These are phyloP conservation scores for Akanthomyces uredinophilus DNA, from an alignment of 2,329 filamentous ascomycete species.

Conservation along the genomic window DNA sequence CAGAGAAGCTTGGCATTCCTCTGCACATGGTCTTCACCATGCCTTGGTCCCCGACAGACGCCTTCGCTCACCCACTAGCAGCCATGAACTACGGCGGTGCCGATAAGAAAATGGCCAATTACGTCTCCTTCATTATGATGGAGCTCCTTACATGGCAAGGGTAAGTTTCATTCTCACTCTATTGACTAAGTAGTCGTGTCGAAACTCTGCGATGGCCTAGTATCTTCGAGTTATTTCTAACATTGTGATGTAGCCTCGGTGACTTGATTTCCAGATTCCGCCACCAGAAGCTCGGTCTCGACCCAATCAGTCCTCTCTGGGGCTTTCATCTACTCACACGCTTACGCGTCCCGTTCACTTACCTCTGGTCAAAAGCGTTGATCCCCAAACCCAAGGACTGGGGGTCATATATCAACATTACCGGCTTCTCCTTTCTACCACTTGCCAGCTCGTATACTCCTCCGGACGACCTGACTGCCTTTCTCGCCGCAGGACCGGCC, in stretches of 20 bases:
- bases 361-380: constrained; percentile 64
- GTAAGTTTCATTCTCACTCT: constrained; percentile 19
- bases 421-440: constrained; percentile 58
- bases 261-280: constrained; percentile 69
- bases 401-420: constrained; percentile 53
- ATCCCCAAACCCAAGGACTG: constrained; percentile 63
- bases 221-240: background rate
- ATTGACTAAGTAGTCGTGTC: background rate
- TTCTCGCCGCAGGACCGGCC: constrained; percentile 50
- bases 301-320: constrained; percentile 60
- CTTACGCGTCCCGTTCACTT: constrained; percentile 61
- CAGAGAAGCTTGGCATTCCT: constrained; percentile 43
- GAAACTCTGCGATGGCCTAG: background rate
- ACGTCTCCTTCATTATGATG: constrained; percentile 62
- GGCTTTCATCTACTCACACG: constrained; percentile 60
- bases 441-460: constrained; percentile 49
- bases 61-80: constrained; percentile 64
- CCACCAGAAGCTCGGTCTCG: constrained; percentile 54
- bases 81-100: constrained; percentile 54
- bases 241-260: constrained; percentile 40
- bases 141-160: constrained; percentile 74
- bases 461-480: constrained; percentile 45
- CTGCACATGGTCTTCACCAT: constrained; percentile 55
- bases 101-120: constrained; percentile 58
- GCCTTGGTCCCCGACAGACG: constrained; percentile 67